Conservation (phyloP, 2,329 filamentous ascomycete genomes). For the Thielaviopsis musarum region DNA sequence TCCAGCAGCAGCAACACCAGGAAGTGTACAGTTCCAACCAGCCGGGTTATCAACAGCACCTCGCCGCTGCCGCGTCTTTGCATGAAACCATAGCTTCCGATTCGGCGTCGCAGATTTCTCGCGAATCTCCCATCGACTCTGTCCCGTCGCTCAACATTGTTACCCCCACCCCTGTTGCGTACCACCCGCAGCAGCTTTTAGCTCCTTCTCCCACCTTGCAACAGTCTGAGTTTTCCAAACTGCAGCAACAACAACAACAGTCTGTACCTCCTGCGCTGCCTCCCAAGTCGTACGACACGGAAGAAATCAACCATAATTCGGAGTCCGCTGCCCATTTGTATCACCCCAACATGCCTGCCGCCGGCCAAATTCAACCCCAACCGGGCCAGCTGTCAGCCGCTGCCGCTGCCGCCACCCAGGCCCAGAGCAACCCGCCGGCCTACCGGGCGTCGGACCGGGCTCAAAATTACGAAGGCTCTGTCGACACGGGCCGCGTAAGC, state of each 20-base stretch:
- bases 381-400: background rate
- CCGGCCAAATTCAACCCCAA: slow-evolving; percentile 1
- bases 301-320: background rate
- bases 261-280: background rate
- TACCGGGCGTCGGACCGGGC: slow-evolving; percentile 6
- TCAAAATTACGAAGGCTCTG: slow-evolving; percentile 27
- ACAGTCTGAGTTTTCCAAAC: slow-evolving; percentile 1
- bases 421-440: slow-evolving; percentile 4
- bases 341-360: background rate
- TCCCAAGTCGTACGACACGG: background rate
- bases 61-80: slow-evolving; percentile 11
- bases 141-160: slow-evolving; percentile 23
- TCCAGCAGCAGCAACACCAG: slow-evolving; percentile 6
- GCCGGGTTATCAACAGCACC: slow-evolving; percentile 4
- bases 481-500: slow-evolving; percentile 36
- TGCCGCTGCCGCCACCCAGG: background rate
- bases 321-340: background rate
- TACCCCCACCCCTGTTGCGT: slow-evolving; percentile 25
- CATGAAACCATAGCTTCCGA: slow-evolving; percentile 32
- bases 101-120: slow-evolving; percentile 44
- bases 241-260: background rate
- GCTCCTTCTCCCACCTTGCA: slow-evolving; percentile 22
- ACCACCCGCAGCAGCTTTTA: slow-evolving; percentile 27
- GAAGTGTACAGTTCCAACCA: slow-evolving; percentile 8
- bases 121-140: slow-evolving; percentile 38